These are phyloP conservation scores for Fusarium newnesense DNA, from an alignment of 2,329 filamentous ascomycete species.

Conservation along the genomic window DNA sequence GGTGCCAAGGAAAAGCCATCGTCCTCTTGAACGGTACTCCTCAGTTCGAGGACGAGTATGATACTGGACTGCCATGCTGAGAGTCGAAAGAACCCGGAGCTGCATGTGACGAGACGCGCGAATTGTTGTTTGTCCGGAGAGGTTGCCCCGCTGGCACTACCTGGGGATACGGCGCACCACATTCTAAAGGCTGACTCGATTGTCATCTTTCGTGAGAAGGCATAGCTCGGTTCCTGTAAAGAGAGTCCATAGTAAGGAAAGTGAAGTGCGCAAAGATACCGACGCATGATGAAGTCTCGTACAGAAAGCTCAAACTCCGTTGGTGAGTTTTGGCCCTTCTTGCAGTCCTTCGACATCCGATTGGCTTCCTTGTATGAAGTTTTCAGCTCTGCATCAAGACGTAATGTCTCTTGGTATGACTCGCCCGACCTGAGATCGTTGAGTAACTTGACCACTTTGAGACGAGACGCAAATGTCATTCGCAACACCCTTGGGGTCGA, in stretches of 20 bases:
- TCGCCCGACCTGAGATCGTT: conserved; percentile 53
- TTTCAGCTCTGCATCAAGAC: conserved; percentile 55
- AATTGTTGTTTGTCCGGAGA: conserved; percentile 47
- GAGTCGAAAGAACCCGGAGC: conserved; percentile 55
- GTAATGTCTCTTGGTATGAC: conserved; percentile 58
- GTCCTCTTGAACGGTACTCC: conserved; percentile 53
- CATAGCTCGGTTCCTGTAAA: conserved; percentile 56
- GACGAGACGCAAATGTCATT: conserved; percentile 54
- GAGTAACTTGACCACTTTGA: conserved; percentile 55
- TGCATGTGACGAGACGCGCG: conserved; percentile 50
- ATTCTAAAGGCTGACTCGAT: conserved; percentile 60
- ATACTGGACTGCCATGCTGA: conserved; percentile 50
- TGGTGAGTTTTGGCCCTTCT: conserved; percentile 30
- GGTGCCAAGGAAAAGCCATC: conserved; percentile 49
- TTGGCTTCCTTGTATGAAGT: conserved; percentile 55
- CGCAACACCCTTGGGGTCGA: conserved; percentile 56
- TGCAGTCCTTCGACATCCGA: conserved; percentile 46
- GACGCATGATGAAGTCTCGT: conserved; percentile 62
- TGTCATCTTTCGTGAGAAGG: conserved; percentile 61
- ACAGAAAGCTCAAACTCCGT: conserved; percentile 56
- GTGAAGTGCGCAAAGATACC: conserved; percentile 67
- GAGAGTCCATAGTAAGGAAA: conserved; percentile 59
- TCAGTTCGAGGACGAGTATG: conserved; percentile 54
- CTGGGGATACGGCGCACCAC: conserved; percentile 52
- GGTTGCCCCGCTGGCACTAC: neutral